Conservation (phyloP, 1,284 basidiomycete genomes). For the Bjerkandera adusta region DNA sequence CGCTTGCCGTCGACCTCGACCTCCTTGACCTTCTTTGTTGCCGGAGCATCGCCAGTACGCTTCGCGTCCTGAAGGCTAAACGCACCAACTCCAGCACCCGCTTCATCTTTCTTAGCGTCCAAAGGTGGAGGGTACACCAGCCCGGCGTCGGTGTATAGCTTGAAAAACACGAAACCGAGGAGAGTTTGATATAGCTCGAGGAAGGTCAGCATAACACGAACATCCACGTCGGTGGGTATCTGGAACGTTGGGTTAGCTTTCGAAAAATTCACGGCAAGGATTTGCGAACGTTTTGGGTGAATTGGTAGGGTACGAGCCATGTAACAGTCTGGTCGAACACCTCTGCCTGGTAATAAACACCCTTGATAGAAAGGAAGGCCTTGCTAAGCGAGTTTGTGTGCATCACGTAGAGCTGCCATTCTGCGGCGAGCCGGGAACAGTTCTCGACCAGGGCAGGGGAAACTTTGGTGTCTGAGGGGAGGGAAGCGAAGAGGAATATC, state of each 20-base stretch:
- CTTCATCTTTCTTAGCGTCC: constrained; percentile 83
- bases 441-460: constrained; percentile 87
- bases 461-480: constrained; percentile 83
- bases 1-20: constrained; percentile 55
- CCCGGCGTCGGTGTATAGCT: constrained; percentile 93
- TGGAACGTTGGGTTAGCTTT: too few relatives aligned
- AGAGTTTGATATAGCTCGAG: constrained; percentile 98
- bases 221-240: constrained; percentile 95
- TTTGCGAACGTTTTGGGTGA: constrained; percentile 82
- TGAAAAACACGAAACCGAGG: constrained; percentile 95
- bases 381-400: constrained; percentile 85
- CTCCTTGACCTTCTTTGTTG: constrained; percentile 36
- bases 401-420: constrained; percentile 97
- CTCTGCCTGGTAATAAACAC: constrained; percentile 97
- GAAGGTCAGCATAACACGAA: constrained; percentile 98
- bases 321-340: constrained; percentile 91
- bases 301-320: constrained; percentile 98
- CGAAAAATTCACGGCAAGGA: too few relatives aligned
- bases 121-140: constrained; percentile 94
- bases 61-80: constrained; percentile 73
- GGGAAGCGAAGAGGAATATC: constrained; percentile 87
- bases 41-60: constrained; percentile 27
- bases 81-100: constrained; percentile 88
- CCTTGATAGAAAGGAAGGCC: constrained; percentile 97
- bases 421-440: constrained; percentile 85